A percentile compares a stretch with the other conserved stretches of the same genome.
phyloP scores from a whole-genome alignment of 768 basidiomycete genomes.

The Podaxis sp. region DNA sequence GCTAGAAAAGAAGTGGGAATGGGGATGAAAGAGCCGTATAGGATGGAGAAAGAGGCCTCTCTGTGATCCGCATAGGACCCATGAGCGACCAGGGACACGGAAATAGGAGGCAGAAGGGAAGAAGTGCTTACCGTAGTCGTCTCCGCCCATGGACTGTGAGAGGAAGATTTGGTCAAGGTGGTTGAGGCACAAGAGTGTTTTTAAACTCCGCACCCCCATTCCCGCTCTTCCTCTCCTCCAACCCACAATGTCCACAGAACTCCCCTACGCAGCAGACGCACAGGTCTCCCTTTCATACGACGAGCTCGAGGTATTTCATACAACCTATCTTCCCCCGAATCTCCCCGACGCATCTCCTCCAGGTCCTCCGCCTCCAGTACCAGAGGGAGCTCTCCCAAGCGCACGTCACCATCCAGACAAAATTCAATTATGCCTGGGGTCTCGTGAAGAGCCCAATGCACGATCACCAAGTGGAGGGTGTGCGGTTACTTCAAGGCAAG shows the following conservation, averaged over 20 bases:
- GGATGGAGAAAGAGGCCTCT: constrained; percentile 4
- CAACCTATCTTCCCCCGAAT: neutral
- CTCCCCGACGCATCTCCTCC: constrained; percentile 6
- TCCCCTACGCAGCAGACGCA: constrained; percentile 95
- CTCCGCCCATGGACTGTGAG: constrained; percentile 39
- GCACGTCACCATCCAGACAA: constrained; percentile 91
- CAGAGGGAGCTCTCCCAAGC: constrained; percentile 81
- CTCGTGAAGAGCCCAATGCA: constrained; percentile 86
- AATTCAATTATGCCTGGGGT: constrained; percentile 98
- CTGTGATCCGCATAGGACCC: constrained; percentile 15
- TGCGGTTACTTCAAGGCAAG: constrained; percentile 84
- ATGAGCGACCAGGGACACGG: constrained; percentile 13
- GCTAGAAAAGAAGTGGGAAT: constrained; percentile 13
- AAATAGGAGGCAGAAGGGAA: neutral
- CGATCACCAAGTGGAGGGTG: constrained; percentile 90
- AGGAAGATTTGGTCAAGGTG: constrained; percentile 15
- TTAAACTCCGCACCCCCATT: constrained; percentile 34
- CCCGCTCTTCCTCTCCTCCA: constrained; percentile 15
- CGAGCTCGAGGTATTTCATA: constrained; percentile 71
- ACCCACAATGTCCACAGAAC: constrained; percentile 65
- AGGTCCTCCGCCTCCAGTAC: constrained; percentile 88
- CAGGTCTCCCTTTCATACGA: constrained; percentile 86
- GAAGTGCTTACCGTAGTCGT: constrained; percentile 54
- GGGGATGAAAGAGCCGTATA: neutral
- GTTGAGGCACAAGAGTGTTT: constrained; percentile 23